A percentile compares a stretch with the other conserved stretches of the same genome.
Conservation (phyloP, 225 moss, liverwort and hornwort species). For the Straminergon stramineum region DNA sequence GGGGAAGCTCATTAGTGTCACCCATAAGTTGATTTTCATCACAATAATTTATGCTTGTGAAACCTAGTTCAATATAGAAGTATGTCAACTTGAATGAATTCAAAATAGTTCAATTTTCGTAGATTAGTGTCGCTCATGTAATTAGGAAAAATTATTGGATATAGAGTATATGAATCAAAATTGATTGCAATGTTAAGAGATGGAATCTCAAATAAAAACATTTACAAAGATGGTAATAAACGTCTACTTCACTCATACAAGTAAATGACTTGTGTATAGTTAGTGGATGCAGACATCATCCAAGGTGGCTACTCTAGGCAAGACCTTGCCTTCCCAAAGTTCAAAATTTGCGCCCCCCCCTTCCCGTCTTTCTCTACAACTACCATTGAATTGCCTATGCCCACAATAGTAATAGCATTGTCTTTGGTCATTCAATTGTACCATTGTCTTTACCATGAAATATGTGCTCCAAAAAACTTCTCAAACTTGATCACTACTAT, state of each 20-base stretch:
- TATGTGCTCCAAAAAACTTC: conserved; percentile 26
- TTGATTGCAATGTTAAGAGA: neutral
- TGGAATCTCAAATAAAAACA: neutral
- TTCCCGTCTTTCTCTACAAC: conserved; percentile 76
- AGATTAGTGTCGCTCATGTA: no score
- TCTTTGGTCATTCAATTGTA: conserved; percentile 44
- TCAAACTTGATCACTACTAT: no score
- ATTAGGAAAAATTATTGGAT: no score
- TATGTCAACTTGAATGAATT: neutral
- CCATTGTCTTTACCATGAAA: conserved; percentile 46
- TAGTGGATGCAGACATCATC: conserved; percentile 59
- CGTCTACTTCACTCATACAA: neutral
- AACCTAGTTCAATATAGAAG: neutral
- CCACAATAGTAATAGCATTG: conserved; percentile 61
- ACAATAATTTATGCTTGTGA: neutral
- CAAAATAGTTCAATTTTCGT: neutral
- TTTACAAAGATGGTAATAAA: neutral
- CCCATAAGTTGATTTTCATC: no score
- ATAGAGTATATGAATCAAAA: neutral
- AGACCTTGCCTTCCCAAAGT: conserved; percentile 78
- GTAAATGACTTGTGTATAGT: neutral
- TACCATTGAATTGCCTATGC: conserved; percentile 83
- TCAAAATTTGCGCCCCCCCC: conserved; percentile 72
- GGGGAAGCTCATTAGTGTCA: no score
- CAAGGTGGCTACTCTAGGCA: conserved; percentile 66